Base-by-base conservation (phyloP, 2,329 filamentous ascomycete genomes). In the Exutisphaerella laricina region DNA sequence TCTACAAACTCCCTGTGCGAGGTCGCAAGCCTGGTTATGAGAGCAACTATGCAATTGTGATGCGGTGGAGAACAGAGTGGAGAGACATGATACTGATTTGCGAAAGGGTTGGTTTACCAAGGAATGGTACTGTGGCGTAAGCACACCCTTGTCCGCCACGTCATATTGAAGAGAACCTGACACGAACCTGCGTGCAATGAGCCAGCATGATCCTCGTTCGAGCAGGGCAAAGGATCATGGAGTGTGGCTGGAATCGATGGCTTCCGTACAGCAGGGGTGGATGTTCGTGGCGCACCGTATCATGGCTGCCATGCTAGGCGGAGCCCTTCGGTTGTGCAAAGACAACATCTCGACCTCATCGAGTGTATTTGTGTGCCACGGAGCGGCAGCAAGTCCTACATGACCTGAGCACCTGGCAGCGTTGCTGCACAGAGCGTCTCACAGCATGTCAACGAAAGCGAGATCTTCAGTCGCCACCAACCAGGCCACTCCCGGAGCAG, bases 41-140 rank as follows among this genome's bases (percentile, higher is more conserved):
- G n/a, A n/a, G 9, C 18, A 4, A 22, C 17, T 22, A 43, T 37
- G 40, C 32, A 36, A 21, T 13, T 29, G 33, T 43, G 40, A 43
- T 35, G 40, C 40, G 22, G 33, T 35, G 32, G 32, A 35, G 22
- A 22, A 16, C 16, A 26, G 26, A 18, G 17, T 16, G 28, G 16
- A 17, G n/a, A 21, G 17, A 21, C 21, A n/a, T 13, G 12, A 21
- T 33, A 17, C 20, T 28, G 6, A 32, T 33, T 17, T 20, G 12
- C 20, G 17, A 30, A 32, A 28, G 38, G 38, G 20, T 28, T 40
- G 38, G 28, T 32, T 20, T 33, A 18, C 32, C 32, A 35, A 35
- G 32, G 23, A 35, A 35, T 13, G 32, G 23, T 17, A 4, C 23
- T 35, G 32, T 35, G 32, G 32, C 32, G 32, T 35, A 35, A 35